These are phyloP conservation scores for Bacterosira constricta DNA, from an alignment of 108 stramenopile genomes.

Conservation along the genomic window DNA sequence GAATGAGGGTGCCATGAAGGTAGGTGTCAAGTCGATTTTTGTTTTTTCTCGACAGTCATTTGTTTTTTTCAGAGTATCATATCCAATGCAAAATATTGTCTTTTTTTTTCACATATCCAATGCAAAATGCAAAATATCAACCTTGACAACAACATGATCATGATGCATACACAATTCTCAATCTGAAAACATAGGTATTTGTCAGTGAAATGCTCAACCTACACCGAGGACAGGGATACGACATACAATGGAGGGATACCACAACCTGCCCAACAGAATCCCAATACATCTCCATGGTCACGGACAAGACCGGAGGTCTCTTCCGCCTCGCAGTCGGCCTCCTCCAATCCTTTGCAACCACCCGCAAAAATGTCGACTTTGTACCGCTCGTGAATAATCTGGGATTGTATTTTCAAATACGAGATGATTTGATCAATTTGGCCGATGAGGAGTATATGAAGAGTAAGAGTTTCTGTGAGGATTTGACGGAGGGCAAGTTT, in stretches of 20 bases:
- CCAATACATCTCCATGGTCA: slow-evolving; percentile 36
- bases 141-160: no score
- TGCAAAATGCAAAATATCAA: no score
- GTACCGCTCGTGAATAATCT: slow-evolving; percentile 85
- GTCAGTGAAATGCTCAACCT: slow-evolving; percentile 90
- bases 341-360: slow-evolving; percentile 88
- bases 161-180: no score
- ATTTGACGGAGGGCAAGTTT: slow-evolving; percentile 97
- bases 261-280: slow-evolving; percentile 69
- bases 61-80: not conserved
- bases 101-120: no score
- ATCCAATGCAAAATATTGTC: not conserved
- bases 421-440: slow-evolving; percentile 95
- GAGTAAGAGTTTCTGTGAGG: slow-evolving; percentile 96
- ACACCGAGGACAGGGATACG: slow-evolving; percentile 94
- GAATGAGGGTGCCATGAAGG: slow-evolving; percentile 70
- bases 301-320: slow-evolving; percentile 95
- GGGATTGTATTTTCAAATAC: slow-evolving; percentile 95
- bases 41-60: not conserved
- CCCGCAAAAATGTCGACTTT: slow-evolving; percentile 54
- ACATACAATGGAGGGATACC: slow-evolving; percentile 89
- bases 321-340: slow-evolving; percentile 96
- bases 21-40: not conserved
- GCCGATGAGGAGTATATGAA: slow-evolving; percentile 93
- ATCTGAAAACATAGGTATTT: slow-evolving; percentile 76